A percentile compares a stretch with the other conserved stretches of the same genome.
Evolutionary conservation across 257 asterid species (phyloP).

Genomic region (Scutellaria galericulata): DNA sequence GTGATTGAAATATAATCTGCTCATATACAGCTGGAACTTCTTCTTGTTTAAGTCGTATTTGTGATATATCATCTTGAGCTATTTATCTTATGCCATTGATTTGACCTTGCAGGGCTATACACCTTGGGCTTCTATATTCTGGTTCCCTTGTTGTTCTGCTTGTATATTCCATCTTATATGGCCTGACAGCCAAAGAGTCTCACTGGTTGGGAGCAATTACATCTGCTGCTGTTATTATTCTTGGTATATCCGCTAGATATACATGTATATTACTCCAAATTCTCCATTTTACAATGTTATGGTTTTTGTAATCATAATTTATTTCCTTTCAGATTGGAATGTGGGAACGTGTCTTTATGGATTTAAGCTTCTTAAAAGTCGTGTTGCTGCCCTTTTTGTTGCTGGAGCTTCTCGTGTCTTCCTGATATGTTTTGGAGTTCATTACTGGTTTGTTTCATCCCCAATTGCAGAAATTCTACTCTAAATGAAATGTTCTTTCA

Average conservation of each 20-base stretch:
- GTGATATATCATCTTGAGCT: constrained; percentile 16
- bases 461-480: constrained; percentile 7
- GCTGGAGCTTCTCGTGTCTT: constrained; percentile 92
- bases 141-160: constrained; percentile 90
- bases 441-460: constrained; percentile 76
- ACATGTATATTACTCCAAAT: constrained; percentile 21
- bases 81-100: constrained; percentile 26
- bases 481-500: constrained; percentile 9
- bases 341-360: constrained; percentile 98
- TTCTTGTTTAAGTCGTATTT: constrained; percentile 15
- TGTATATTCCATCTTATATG: constrained; percentile 91
- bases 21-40: constrained; percentile 1
- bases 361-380: constrained; percentile 89
- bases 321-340: constrained; percentile 81
- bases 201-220: constrained; percentile 99
- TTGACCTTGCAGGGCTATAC: constrained; percentile 78
- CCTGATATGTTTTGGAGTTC: constrained; percentile 97
- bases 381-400: constrained; percentile 86
- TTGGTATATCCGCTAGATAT: constrained; percentile 59
- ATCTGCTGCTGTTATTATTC: constrained; percentile 92
- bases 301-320: constrained; percentile 25
- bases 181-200: constrained; percentile 97
- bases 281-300: constrained; percentile 17
- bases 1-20: constrained; percentile 21
- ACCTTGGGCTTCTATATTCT: constrained; percentile 95